Percentiles rank a stretch among this genome's conserved stretches.
Evolutionary conservation across 78 protist genomes (phyloP).

Genomic region (Dictyostelium firmibasis): DNA sequence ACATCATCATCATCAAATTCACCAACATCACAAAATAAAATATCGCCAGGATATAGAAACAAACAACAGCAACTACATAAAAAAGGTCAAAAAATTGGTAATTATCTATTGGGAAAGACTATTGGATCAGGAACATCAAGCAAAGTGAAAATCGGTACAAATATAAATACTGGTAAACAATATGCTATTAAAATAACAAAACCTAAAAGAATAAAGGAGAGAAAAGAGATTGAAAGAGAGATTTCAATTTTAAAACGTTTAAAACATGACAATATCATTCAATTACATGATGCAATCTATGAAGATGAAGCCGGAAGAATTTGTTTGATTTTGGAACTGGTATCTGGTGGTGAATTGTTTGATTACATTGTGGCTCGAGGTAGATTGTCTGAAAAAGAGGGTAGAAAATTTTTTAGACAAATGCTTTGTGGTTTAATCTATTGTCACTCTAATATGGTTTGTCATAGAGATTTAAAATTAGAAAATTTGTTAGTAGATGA

Average conservation of each 20-base stretch:
- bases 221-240: conserved; percentile 80
- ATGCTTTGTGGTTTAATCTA: conserved; percentile 78
- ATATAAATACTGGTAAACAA: conserved; percentile 53
- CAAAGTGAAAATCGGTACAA: conserved; percentile 77
- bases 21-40: background rate
- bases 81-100: conserved; percentile 66
- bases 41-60: background rate
- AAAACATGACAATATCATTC: conserved; percentile 77
- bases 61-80: conserved; percentile 12
- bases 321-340: conserved; percentile 57
- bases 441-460: conserved; percentile 76
- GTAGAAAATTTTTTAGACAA: conserved; percentile 76
- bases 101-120: conserved; percentile 74
- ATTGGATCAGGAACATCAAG: conserved; percentile 78
- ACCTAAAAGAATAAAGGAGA: conserved; percentile 64
- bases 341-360: conserved; percentile 78
- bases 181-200: conserved; percentile 64
- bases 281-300: conserved; percentile 76
- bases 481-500: conserved; percentile 74
- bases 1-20: background rate
- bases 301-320: conserved; percentile 55
- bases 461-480: conserved; percentile 87
- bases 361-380: conserved; percentile 84
- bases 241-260: conserved; percentile 50
- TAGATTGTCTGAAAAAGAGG: conserved; percentile 67